Percentiles rank a stretch among this genome's conserved stretches.
Conservation (phyloP, 2,329 filamentous ascomycete genomes). For the Metarhizium anisopliae region DNA sequence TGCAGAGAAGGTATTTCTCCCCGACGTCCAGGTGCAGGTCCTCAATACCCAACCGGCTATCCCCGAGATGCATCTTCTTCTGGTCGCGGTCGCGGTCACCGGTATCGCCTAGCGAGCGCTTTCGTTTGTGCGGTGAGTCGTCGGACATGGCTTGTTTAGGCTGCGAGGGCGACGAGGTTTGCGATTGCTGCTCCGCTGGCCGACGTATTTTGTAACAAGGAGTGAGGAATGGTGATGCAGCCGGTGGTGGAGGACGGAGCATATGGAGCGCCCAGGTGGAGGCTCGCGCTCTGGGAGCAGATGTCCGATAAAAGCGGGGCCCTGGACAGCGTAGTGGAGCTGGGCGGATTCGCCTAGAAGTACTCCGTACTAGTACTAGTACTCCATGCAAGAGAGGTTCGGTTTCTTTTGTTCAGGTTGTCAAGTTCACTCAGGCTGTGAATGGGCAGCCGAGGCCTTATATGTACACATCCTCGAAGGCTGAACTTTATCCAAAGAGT, state of each 20-base stretch:
- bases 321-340: too few relatives aligned
- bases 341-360: too few relatives aligned
- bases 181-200: neutral
- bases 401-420: too few relatives aligned
- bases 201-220: neutral
- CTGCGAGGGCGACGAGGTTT: slow-evolving; percentile 43
- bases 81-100: slow-evolving; percentile 46
- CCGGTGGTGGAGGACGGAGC: slow-evolving; percentile 8
- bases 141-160: slow-evolving; percentile 39
- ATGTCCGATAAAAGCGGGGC: neutral
- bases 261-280: slow-evolving; percentile 1
- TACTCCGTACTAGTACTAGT: too few relatives aligned
- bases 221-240: slow-evolving; percentile 7
- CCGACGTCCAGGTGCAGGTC: slow-evolving; percentile 59
- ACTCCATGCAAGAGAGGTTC: too few relatives aligned
- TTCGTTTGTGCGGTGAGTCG: slow-evolving; percentile 51
- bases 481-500: too few relatives aligned
- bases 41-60: slow-evolving; percentile 52
- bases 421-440: too few relatives aligned
- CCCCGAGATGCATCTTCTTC: slow-evolving; percentile 56
- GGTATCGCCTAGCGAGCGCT: slow-evolving; percentile 47
- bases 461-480: too few relatives aligned
- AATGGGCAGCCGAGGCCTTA: too few relatives aligned
- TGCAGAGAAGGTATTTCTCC: slow-evolving; percentile 58
- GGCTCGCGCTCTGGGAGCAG: neutral